phyloP scores from a whole-genome alignment of 2,329 filamentous ascomycete species.

The Colletotrichum truncatum region DNA sequence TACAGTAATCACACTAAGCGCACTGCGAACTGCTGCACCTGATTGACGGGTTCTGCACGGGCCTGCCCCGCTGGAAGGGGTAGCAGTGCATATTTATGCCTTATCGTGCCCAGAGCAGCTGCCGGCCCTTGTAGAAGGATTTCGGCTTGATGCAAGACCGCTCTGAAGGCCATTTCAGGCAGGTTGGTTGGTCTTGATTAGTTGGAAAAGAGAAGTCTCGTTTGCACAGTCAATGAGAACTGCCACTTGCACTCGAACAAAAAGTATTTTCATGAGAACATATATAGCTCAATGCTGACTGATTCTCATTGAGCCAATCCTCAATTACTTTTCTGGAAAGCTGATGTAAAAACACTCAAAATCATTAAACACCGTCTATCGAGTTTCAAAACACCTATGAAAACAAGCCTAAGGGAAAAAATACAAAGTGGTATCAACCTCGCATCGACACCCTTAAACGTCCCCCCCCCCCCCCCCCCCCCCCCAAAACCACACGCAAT shows the following conservation, averaged over 20 bases:
- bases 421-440: background rate
- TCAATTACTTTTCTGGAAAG: too few relatives aligned
- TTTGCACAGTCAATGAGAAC: too few relatives aligned
- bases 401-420: too few relatives aligned
- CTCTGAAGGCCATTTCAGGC: too few relatives aligned
- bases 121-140: background rate
- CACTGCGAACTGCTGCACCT: background rate
- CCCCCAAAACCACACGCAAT: background rate
- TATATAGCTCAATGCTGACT: too few relatives aligned
- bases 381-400: background rate
- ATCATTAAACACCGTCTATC: background rate
- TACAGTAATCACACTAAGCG: too few relatives aligned
- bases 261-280: too few relatives aligned
- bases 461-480: background rate
- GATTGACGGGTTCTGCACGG: background rate
- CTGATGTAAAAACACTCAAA: too few relatives aligned
- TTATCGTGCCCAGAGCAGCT: background rate
- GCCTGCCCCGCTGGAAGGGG: background rate
- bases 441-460: background rate
- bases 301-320: background rate
- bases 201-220: too few relatives aligned
- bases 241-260: too few relatives aligned
- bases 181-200: too few relatives aligned
- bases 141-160: background rate
- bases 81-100: background rate